Conservation (phyloP, 176 grass and related monocot genomes). For the Coix lacrymajobi region DNA sequence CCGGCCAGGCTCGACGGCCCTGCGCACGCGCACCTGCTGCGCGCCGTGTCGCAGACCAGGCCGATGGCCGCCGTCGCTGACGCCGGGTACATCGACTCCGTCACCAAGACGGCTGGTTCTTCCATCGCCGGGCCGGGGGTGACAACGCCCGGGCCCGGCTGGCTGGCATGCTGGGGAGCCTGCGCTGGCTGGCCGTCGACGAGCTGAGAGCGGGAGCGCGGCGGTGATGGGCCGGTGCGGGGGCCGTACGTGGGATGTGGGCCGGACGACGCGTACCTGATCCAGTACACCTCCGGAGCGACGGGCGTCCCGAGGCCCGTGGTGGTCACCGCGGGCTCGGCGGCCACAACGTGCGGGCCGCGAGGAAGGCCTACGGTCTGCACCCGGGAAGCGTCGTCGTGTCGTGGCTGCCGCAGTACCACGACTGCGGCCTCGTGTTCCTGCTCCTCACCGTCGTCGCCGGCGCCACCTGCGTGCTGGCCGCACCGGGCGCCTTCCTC, state of each 20-base stretch:
- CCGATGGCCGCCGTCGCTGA: slow-evolving; percentile 39
- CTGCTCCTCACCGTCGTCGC: slow-evolving; percentile 56
- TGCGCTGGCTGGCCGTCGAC: slow-evolving; percentile 43
- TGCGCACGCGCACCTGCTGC: slow-evolving; percentile 34
- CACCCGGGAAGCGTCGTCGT: slow-evolving; percentile 38
- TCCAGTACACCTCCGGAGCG: slow-evolving; percentile 69
- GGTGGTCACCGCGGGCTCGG: slow-evolving; percentile 42
- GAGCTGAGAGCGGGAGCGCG: neutral
- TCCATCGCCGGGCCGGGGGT: neutral
- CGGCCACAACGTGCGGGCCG: slow-evolving; percentile 44
- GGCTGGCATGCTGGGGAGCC: neutral
- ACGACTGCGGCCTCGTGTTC: slow-evolving; percentile 72
- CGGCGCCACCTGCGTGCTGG: slow-evolving; percentile 43
- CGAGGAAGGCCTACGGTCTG: slow-evolving; percentile 51
- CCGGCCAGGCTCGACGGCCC: neutral
- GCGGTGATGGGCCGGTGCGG: neutral
- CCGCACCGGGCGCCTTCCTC: slow-evolving; percentile 38
- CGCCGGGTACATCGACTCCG: neutral
- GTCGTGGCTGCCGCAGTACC: slow-evolving; percentile 64
- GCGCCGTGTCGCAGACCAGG: slow-evolving; percentile 38
- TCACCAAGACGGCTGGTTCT: neutral
- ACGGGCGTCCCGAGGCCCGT: slow-evolving; percentile 54
- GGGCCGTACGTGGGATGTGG: slow-evolving; percentile 12
- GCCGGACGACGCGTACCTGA: slow-evolving; percentile 25
- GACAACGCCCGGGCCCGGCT: neutral